Evolutionary conservation across 805 yeast species (phyloP), one percentile per base, ranked within the genome.

Genomic region (Wickerhamiella parazyma): DNA sequence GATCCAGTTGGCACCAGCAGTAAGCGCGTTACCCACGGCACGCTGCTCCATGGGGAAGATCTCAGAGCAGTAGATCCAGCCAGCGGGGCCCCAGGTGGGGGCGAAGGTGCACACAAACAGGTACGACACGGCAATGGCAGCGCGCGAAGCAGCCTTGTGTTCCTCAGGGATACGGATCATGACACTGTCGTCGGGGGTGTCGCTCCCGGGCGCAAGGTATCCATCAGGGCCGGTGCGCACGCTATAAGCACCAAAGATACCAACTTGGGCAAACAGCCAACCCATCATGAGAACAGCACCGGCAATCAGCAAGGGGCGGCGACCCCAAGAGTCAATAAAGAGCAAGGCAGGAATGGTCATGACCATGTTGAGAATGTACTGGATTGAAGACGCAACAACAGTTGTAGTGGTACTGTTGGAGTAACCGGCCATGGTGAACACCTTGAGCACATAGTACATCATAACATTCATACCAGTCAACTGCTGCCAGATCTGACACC

Each of bases 1-100:
- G 34, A 78, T 58, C 91, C 91, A 81, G 65, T 82, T 81, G 38
- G 86, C 74, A 26, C 87, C 81, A 16, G 81, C 78, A 11, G 81
- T 71, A 41, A 80, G 59, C 21, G 82, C 75, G 45, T 79, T 73
- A 46, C 82, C 82, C 58, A 76, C 76, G 44, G 82, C 81, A 59
- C 93, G 73, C 49, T 78, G 74, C 59, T 79, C 74, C 44, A 81
- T 72, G 49, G 87, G 83, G 70, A 72, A 81, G 39, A 72, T 63
- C 54, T 74, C 80, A 53, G 76, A 75, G 53, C 65, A 61, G 44
- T 73, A 60, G 39, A 74, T 81, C 87, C 89, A 82, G 33, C 74
- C 76, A 48, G 73, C 74, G 33, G 91, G 86, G 59, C 89, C 89
- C 89, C 91, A 83, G 19, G 89, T 73, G 3, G 83, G 70, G 7